Conservation (phyloP, 306 rosid species). For the Sphenostylis stenocarpa region DNA sequence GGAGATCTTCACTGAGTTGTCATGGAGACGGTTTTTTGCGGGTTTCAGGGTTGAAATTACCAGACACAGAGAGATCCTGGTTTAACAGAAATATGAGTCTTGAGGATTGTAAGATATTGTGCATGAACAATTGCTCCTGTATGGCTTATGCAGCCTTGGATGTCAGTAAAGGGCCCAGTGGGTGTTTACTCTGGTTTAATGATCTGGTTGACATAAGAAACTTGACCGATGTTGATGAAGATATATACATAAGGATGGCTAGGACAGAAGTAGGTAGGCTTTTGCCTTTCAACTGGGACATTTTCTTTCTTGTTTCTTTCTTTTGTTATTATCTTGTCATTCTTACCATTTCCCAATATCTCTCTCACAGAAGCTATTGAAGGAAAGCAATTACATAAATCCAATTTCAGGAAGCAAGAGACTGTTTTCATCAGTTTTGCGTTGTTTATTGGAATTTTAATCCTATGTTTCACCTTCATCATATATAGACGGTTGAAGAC, state of each 20-base stretch:
- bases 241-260: constrained; percentile 47
- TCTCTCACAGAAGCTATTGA: not conserved
- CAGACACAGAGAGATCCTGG: constrained; percentile 29
- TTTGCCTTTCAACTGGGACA: not conserved
- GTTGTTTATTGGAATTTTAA: constrained; percentile 7
- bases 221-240: constrained; percentile 41
- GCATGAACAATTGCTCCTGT: constrained; percentile 31
- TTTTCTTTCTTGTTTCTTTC: not conserved
- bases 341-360: not conserved
- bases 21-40: constrained; percentile 32
- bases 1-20: constrained; percentile 31
- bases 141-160: constrained; percentile 40
- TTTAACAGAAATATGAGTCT: constrained; percentile 9
- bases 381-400: not conserved
- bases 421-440: not conserved
- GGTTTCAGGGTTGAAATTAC: constrained; percentile 20
- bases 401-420: not conserved
- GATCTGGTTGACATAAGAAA: constrained; percentile 42
- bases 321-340: not conserved
- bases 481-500: not conserved
- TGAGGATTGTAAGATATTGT: constrained; percentile 23
- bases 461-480: constrained; percentile 19
- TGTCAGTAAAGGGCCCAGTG: constrained; percentile 20
- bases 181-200: constrained; percentile 43
- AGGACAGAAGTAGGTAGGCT: constrained; percentile 9